Conservation (phyloP, 164 flowering plant species). For the Magnolia sinica region DNA sequence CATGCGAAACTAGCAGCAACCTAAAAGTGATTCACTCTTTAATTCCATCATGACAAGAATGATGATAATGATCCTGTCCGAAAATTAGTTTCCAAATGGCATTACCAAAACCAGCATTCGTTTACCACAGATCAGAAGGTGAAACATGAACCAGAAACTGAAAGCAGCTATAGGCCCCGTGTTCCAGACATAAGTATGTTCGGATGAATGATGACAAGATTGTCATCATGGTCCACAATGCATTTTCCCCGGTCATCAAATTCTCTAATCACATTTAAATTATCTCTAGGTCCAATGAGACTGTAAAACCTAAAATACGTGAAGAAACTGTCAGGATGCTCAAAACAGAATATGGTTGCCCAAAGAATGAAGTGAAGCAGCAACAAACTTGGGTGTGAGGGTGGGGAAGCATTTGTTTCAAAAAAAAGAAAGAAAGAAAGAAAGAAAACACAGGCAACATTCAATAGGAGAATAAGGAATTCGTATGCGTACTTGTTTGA, state of each 20-base stretch:
- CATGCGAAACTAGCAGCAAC: too few species aligned
- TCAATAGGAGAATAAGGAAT: too few species aligned
- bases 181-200: too few species aligned
- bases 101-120: not conserved
- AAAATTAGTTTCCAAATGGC: not conserved
- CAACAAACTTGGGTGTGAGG: not conserved
- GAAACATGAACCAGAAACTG: not conserved
- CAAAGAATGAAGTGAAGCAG: not conserved
- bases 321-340: conserved; percentile 6
- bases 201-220: too few species aligned
- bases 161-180: too few species aligned
- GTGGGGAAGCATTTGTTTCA: too few species aligned
- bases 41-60: conserved; percentile 1
- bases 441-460: too few species aligned
- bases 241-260: too few species aligned
- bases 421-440: too few species aligned
- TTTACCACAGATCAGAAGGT: not conserved
- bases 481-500: too few species aligned
- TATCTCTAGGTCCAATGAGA: conserved; percentile 68
- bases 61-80: not conserved
- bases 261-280: too few species aligned
- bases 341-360: not conserved
- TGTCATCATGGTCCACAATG: too few species aligned
- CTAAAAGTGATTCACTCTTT: not conserved
- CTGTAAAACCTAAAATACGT: conserved; percentile 58